Percentiles rank a stretch among this genome's conserved stretches.
phyloP scores from a whole-genome alignment of 331 rosid genomes.

The Rosa hybrid region DNA sequence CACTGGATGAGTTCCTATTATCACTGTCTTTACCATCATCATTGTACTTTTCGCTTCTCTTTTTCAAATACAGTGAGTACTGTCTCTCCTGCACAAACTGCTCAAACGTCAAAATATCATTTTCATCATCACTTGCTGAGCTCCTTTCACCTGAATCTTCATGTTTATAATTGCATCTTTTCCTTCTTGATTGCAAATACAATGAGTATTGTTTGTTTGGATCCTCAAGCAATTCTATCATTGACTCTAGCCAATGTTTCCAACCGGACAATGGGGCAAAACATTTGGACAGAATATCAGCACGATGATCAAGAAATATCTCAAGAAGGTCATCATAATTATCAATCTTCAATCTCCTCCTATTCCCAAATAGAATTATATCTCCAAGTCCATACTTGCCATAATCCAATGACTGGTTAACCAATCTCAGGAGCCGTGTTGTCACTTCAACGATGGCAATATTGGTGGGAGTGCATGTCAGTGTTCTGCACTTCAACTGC shows the following conservation, averaged over 20 bases:
- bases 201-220: slow-evolving; percentile 8
- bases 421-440: background rate
- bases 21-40: slow-evolving; percentile 7
- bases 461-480: slow-evolving; percentile 22
- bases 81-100: background rate
- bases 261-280: background rate
- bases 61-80: background rate
- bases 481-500: slow-evolving; percentile 9
- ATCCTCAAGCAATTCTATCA: slow-evolving; percentile 19
- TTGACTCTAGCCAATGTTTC: background rate
- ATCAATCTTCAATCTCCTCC: slow-evolving; percentile 10
- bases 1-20: background rate
- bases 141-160: too few relatives aligned
- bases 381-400: slow-evolving; percentile 26
- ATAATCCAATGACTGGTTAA: background rate
- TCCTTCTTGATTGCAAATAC: slow-evolving; percentile 1
- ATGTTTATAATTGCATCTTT: too few relatives aligned
- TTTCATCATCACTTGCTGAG: too few relatives aligned
- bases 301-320: background rate
- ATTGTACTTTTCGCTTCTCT: background rate
- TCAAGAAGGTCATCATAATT: background rate
- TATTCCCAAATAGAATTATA: slow-evolving; percentile 11
- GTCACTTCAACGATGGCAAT: slow-evolving; percentile 10
- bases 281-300: background rate
- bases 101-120: too few relatives aligned